Evolutionary conservation across 495 filamentous ascomycete species (phyloP), one percentile per base, ranked within the genome.

Genomic region (Hyaloscypha finlandica): DNA sequence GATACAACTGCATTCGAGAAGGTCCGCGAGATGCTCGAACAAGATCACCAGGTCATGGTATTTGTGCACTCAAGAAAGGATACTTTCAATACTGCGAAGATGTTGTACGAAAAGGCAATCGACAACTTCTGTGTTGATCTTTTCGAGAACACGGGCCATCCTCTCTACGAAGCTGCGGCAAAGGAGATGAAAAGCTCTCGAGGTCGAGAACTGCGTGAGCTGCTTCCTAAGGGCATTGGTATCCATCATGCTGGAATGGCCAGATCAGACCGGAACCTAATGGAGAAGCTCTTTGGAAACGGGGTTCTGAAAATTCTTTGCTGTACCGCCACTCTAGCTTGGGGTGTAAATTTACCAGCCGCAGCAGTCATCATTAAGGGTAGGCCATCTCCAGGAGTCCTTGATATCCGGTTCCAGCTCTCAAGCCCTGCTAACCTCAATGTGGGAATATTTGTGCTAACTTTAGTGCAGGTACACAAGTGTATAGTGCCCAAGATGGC

Each of bases 261-360:
- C 45, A 84, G 95, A 54, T 90, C 93, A 8, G 95, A 99, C 77
- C 84, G 95, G 67, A 99, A 98, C 67, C 81, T 97, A 32, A 91
- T 96, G 81, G 95, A 99, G 76, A 86, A 89, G 16, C 81, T 98
- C 67, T 99, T 98, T 73, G 87, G 83, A 0, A 87, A 95, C 71
- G 95, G 95, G 4, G 85, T 96, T 12, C 86, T 97, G 72, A 96
- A 94, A 75, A 93, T 99, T 0, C 88, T 99, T 8, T 98, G 95
- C 81, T 98, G 96, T 88, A 99, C 95, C 16, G 95, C 95, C 12
- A 99, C 95, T 0, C 82, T 99, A 53, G 95, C 95, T 11, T 99
- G 95, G 95, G 95, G 95, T 86, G 94, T 99, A 70, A 99, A 99
- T 80, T 86, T 99, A 76, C 95, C 95, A 1, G 95, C 95, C 9